Percentiles rank a stretch among this genome's conserved stretches.
phyloP scores from a whole-genome alignment of 495 filamentous ascomycete species.

The Astrothelium subdiscretum region DNA sequence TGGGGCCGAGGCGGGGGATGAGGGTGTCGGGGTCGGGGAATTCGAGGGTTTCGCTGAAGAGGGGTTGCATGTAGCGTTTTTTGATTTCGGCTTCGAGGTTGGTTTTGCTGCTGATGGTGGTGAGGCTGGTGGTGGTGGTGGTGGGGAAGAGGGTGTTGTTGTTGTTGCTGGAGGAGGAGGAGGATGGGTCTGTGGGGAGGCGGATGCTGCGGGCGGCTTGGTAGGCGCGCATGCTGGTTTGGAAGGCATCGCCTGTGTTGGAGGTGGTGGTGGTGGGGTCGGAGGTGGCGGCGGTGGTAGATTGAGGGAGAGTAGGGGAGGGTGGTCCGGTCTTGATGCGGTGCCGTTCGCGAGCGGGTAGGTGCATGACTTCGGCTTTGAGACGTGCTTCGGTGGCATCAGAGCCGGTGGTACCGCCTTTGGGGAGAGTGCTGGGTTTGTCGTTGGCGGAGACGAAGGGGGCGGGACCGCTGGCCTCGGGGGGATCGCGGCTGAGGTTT shows the following conservation, averaged over 20 bases:
- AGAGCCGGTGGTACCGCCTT: constrained; percentile 39
- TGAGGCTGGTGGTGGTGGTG: not conserved
- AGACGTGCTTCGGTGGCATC: constrained; percentile 85
- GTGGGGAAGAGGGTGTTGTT: not conserved
- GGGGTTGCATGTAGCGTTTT: constrained; percentile 77
- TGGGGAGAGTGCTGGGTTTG: constrained; percentile 76
- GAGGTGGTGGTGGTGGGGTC: too few relatives aligned
- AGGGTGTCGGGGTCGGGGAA: constrained; percentile 78
- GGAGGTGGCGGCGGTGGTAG: not conserved
- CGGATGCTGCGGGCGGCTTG: not conserved
- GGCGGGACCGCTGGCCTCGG: constrained; percentile 73
- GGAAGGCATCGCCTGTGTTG: too few relatives aligned
- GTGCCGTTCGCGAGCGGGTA: constrained; percentile 73
- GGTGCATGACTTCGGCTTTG: constrained; percentile 89
- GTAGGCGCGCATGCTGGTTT: not conserved
- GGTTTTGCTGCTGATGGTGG: constrained; percentile 20
- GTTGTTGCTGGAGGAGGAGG: not conserved
- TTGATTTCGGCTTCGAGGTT: constrained; percentile 68
- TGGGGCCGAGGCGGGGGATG: constrained; percentile 76
- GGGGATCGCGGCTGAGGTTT: constrained; percentile 79
- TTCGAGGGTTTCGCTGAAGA: constrained; percentile 82
- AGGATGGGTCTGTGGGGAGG: not conserved
- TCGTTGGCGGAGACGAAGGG: constrained; percentile 94
- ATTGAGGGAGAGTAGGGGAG: not conserved
- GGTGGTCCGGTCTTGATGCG: constrained; percentile 33